phyloP scores from a whole-genome alignment of 345 rosid species.

The Sonneratia caseolaris region DNA sequence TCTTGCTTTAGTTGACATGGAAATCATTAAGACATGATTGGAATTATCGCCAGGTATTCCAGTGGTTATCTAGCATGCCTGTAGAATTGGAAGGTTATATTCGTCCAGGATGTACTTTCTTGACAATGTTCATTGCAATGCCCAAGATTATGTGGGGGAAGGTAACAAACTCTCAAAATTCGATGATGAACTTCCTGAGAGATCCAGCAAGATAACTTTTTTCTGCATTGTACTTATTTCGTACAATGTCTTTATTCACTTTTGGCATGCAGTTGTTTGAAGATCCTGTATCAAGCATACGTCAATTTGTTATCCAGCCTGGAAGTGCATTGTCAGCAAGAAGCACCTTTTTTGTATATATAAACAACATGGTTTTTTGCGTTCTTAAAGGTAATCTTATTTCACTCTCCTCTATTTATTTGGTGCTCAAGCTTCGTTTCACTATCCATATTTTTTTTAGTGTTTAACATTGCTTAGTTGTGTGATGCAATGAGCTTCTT shows the following conservation, averaged over 20 bases:
- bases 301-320: conserved; percentile 53
- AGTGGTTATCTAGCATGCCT: conserved; percentile 97
- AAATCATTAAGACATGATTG: conserved; percentile 16
- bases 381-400: conserved; percentile 44
- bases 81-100: conserved; percentile 93
- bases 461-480: not conserved
- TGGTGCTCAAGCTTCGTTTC: no score
- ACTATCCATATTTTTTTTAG: not conserved
- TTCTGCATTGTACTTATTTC: no score
- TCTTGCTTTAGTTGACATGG: conserved; percentile 12
- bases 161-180: conserved; percentile 26
- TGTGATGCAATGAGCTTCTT: not conserved
- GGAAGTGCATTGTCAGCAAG: conserved; percentile 67
- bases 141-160: conserved; percentile 78
- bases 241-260: no score
- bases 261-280: conserved; percentile 44
- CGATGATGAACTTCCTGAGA: not conserved
- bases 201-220: not conserved
- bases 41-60: conserved; percentile 57
- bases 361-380: conserved; percentile 59
- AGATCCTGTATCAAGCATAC: conserved; percentile 57
- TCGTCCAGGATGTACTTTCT: conserved; percentile 94
- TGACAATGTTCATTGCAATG: conserved; percentile 83
- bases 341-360: conserved; percentile 59
- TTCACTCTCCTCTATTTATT: not conserved